Evolutionary conservation across 495 filamentous ascomycete species (phyloP).

Genomic region (Aspergillus coremiiformis): DNA sequence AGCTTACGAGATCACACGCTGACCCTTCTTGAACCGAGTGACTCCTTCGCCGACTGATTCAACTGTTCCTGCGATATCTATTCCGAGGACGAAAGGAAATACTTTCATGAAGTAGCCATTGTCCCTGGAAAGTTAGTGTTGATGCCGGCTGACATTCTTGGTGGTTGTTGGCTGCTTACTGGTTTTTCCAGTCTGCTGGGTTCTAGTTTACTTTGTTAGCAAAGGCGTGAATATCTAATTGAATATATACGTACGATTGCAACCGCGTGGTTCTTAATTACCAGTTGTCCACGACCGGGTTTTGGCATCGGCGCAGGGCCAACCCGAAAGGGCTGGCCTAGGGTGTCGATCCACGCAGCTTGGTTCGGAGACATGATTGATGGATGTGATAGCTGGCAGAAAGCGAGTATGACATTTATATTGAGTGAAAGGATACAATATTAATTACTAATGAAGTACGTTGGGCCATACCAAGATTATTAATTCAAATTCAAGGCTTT

Average conservation of each 20-base stretch:
- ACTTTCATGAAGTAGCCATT: slow-evolving; percentile 10
- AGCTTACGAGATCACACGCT: neutral
- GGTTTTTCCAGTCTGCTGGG: slow-evolving; percentile 38
- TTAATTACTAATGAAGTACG: too few species aligned
- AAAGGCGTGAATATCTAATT: neutral
- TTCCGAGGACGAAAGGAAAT: slow-evolving; percentile 46
- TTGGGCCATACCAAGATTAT: too few species aligned
- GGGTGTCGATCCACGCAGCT: slow-evolving; percentile 28
- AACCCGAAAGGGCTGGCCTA: slow-evolving; percentile 22
- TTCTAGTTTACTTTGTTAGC: slow-evolving; percentile 11
- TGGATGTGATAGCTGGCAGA: too few species aligned
- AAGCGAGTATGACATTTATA: too few species aligned
- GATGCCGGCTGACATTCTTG: neutral
- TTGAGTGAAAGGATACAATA: too few species aligned
- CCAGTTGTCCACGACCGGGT: slow-evolving; percentile 22
- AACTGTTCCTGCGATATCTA: slow-evolving; percentile 49
- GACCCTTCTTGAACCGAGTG: neutral
- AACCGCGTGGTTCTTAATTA: slow-evolving; percentile 26
- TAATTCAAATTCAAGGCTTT: too few species aligned
- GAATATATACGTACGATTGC: slow-evolving; percentile 15
- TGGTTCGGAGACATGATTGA: slow-evolving; percentile 17
- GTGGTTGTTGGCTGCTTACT: slow-evolving; percentile 6
- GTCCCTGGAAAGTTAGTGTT: neutral
- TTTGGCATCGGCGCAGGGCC: slow-evolving; percentile 23
- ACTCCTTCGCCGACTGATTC: slow-evolving; percentile 38